A percentile compares a stretch with the other conserved stretches of the same genome.
Conservation (phyloP, 208 protist species). For the Leishmania turanica region DNA sequence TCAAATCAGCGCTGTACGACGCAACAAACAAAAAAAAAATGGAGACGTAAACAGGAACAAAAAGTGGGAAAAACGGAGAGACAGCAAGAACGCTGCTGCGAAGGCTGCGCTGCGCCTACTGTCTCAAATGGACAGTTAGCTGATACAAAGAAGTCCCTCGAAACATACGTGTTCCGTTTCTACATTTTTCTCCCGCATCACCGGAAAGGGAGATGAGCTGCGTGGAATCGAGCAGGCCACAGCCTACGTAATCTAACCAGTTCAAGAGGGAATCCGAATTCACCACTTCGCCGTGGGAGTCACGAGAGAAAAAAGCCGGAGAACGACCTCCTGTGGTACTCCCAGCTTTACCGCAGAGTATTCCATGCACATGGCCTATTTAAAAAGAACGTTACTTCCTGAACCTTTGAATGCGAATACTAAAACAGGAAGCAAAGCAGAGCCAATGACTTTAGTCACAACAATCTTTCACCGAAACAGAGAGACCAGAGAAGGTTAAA, state of each 20-base stretch:
- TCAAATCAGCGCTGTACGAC: neutral
- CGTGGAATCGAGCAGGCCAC: neutral
- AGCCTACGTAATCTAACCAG: neutral
- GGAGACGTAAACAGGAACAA: neutral
- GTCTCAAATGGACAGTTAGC: neutral
- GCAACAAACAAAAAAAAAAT: neutral
- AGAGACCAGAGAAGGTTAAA: neutral
- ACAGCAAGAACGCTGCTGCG: neutral
- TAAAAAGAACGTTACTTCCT: neutral
- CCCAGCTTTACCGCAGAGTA: neutral
- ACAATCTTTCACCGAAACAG: neutral
- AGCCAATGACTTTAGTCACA: neutral
- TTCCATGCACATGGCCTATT: neutral
- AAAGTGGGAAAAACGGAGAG: conserved; percentile 3
- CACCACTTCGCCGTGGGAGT: neutral
- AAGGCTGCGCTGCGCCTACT: neutral
- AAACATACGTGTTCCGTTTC: neutral
- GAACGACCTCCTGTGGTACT: neutral
- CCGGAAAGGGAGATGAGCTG: neutral
- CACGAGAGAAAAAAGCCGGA: neutral
- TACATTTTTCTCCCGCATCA: neutral
- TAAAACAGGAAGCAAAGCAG: neutral
- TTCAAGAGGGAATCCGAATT: neutral
- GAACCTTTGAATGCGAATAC: neutral
- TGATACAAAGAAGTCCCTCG: neutral